Base-by-base conservation (phyloP, 768 basidiomycete genomes). In the Leccinum subtestaceum region DNA sequence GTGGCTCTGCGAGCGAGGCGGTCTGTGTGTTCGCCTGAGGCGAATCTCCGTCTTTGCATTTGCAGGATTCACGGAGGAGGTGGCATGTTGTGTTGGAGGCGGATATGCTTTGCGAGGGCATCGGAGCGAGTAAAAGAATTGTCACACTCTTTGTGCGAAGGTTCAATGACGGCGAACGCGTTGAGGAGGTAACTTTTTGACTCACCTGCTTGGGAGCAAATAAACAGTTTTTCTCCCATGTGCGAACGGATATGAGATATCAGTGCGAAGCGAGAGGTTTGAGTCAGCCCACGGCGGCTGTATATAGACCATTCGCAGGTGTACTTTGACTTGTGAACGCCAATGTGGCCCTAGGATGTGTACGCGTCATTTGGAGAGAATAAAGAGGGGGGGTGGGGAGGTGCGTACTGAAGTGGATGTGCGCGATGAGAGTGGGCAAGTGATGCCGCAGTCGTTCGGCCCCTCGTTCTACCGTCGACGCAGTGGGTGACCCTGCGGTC, bases 61-160 rank as follows among this genome's bases (percentile, higher is more conserved):
- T 88, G 52, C 86, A 81, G 15, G 75, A 77, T 17, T 87, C 88
- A 47, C 87, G 84, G 79, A 0, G 91, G 89, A 0, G 89, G 86
- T 2, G 80, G 80, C 68, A 90, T 85, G 65, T 89, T 87, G 74
- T 94, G 91, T 67, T 95, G 91, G 32, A 91, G 84, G 25, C 93
- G 87, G 84, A 94, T 88, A 72, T 97, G 95, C 69, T 96, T 96
- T 21, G 87, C 87, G 19, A 96, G 84, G 9, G 95, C 93, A 74
- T 97, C 95, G 2, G 93, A 93, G 46, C 95, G 93, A 9, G 94
- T 95, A 74, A 98, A 98, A 0, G 91, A 89, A 67, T 93, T 95
- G 78, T 93, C 92, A 70, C 95, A 98, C 76, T 95, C 95, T 95
- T 95, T 21, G 17, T 19, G 1, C 31, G 19, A 13, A 2, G 29